Evolutionary conservation across 176 grass and related monocot species (phyloP), one percentile per base, ranked within the genome.

Genomic region (Areca catechu): DNA sequence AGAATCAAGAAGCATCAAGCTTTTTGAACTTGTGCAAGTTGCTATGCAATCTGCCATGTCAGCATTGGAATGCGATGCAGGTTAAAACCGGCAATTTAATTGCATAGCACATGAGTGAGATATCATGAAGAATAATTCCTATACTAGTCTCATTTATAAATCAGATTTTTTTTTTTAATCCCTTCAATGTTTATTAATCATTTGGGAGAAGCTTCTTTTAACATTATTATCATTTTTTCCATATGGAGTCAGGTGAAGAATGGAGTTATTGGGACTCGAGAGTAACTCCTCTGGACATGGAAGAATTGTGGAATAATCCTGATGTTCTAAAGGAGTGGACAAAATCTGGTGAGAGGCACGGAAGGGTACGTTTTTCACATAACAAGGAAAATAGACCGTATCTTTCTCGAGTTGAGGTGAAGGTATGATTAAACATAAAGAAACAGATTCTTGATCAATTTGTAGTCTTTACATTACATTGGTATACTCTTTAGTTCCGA

Each of bases 361-460:
- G 92, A 55, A 86, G 66, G 76, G 83, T 97, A 37, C 78, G 80
- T 62, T 91, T 91, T 72, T 97, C 92, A 16, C 80, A 85, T 74
- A 87, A 91, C 49, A 50, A 64, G 54, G 76, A 97, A 71, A 91
- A 91, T 54, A 97, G 69, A 57, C 80, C 81, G n/a, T 97, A 97
- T 84, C 92, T 97, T 76, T 97, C 92, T 88, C 83, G 77, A 28
- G 72, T 97, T 70, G 92, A 96, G 72, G 92, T 90, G 53, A 96
- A 88, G 86, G 92, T 96, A 87, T 69, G 30, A 61, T 72, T 72
- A 16, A n/a, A 16, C 5, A 43, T 37, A 37, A 55, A 16, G 4
- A 50, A 67, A 53, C 5, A 19, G 29, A 15, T 54, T 67, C 22
- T 50, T 43, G 34, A 43, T 43, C 34, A 43, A 14, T 43, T 43